A percentile compares a stretch with the other conserved stretches of the same genome.
Evolutionary conservation across 176 grass and related monocot genomes (phyloP).

Genomic region (Panicum miliaceum): DNA sequence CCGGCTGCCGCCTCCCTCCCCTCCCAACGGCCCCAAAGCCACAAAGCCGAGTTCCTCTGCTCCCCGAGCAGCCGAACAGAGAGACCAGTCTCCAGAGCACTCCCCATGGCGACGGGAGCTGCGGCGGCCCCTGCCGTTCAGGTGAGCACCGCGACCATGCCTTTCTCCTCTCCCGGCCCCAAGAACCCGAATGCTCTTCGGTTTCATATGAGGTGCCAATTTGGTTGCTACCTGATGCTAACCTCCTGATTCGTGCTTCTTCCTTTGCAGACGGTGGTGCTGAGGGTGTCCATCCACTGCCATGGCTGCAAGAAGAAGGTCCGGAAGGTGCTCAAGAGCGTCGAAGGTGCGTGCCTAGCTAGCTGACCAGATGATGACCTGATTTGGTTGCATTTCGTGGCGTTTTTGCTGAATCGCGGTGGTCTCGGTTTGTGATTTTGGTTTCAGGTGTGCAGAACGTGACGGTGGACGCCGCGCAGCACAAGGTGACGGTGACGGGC

Average conservation of each 20-base stretch:
- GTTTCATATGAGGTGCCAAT: background rate
- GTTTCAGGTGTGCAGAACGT: constrained; percentile 68
- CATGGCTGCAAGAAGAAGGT: constrained; percentile 94
- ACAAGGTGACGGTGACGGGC: constrained; percentile 79
- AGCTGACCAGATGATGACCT: background rate
- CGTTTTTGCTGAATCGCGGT: background rate
- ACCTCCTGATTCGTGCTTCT: background rate
- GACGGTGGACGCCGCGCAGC: constrained; percentile 58
- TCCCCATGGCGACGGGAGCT: constrained; percentile 50
- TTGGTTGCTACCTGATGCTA: background rate
- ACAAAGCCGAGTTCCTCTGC: constrained; percentile 25
- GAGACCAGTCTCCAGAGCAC: constrained; percentile 30
- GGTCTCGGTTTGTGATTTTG: background rate
- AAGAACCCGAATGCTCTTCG: background rate
- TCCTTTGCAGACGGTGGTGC: constrained; percentile 63
- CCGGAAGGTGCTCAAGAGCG: constrained; percentile 62
- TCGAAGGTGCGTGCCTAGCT: constrained; percentile 53
- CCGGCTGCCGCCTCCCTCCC: constrained; percentile 23
- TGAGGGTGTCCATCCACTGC: constrained; percentile 90
- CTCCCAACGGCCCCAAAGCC: background rate
- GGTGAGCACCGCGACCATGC: background rate
- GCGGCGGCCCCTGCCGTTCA: constrained; percentile 20
- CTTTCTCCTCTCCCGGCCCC: background rate
- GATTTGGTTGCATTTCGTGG: background rate
- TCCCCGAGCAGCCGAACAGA: background rate